These are phyloP conservation scores for Nitzschia sp. DNA, from an alignment of 108 stramenopile genomes.

Conservation along the genomic window DNA sequence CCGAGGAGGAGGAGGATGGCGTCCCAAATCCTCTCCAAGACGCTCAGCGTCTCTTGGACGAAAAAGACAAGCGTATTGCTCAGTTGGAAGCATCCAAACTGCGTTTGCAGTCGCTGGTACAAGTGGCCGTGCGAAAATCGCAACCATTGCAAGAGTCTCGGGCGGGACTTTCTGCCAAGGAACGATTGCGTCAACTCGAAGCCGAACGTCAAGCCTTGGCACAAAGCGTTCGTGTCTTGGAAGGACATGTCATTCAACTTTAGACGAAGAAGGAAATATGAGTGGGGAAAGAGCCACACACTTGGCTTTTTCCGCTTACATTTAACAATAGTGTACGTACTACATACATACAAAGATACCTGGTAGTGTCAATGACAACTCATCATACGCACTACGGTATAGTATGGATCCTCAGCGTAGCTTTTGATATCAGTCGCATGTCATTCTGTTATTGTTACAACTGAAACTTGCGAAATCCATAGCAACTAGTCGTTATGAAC, in stretches of 20 bases:
- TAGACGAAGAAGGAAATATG: background rate
- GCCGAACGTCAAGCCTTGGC: constrained; percentile 1
- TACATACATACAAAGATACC: no score
- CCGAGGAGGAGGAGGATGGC: background rate
- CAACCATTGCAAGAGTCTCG: constrained; percentile 14
- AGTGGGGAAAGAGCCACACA: no score
- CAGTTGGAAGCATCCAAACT: constrained; percentile 10
- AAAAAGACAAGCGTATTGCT: constrained; percentile 12
- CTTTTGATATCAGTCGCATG: no score
- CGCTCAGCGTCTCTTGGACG: background rate
- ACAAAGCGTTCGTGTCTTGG: background rate
- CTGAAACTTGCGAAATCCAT: no score
- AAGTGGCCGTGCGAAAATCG: constrained; percentile 1
- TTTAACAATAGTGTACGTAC: no score
- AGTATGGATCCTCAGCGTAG: no score
- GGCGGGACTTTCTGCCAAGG: background rate
- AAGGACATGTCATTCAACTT: background rate
- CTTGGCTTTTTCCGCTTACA: no score
- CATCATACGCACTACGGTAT: no score
- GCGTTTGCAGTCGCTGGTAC: constrained; percentile 9
- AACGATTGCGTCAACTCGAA: background rate
- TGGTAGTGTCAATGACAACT: no score
- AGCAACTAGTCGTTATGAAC: no score
- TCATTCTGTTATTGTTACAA: no score
- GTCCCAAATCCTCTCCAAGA: constrained; percentile 1